Conservation (phyloP, 164 flowering plant species). For the Annona cherimola region DNA sequence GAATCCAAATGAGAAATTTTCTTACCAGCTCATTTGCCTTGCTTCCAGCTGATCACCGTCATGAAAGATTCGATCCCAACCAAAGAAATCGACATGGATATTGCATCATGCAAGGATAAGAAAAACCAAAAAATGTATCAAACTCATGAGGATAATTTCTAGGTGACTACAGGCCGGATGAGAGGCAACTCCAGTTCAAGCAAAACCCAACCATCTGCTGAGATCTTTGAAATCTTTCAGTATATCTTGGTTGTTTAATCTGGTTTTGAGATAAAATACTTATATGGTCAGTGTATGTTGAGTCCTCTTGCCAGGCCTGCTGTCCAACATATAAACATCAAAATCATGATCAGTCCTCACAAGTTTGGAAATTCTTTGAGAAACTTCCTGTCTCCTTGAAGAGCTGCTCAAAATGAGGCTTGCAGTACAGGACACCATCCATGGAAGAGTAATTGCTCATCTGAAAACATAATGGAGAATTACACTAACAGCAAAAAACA, state of each 20-base stretch:
- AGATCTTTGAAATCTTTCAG: not conserved
- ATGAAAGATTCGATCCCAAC: not conserved
- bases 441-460: constrained; percentile 53
- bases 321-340: not conserved
- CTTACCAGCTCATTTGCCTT: constrained; percentile 33
- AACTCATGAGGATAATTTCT: too few relatives aligned
- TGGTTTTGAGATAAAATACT: not conserved
- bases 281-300: too few relatives aligned
- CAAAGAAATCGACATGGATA: not conserved
- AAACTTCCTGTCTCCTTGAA: constrained; percentile 47
- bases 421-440: constrained; percentile 68
- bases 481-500: not conserved
- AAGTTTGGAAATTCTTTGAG: constrained; percentile 31
- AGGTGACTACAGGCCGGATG: not conserved
- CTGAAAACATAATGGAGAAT: constrained; percentile 16
- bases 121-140: too few relatives aligned
- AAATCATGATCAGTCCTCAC: constrained; percentile 16
- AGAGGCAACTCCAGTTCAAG: not conserved
- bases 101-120: too few relatives aligned
- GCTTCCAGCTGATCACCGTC: constrained; percentile 25
- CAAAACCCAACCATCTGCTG: not conserved
- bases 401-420: constrained; percentile 63
- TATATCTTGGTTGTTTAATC: not conserved
- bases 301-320: too few relatives aligned
- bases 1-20: not conserved